Conservation (phyloP, 2,329 filamentous ascomycete species). For the Chaetomium strumarium region DNA sequence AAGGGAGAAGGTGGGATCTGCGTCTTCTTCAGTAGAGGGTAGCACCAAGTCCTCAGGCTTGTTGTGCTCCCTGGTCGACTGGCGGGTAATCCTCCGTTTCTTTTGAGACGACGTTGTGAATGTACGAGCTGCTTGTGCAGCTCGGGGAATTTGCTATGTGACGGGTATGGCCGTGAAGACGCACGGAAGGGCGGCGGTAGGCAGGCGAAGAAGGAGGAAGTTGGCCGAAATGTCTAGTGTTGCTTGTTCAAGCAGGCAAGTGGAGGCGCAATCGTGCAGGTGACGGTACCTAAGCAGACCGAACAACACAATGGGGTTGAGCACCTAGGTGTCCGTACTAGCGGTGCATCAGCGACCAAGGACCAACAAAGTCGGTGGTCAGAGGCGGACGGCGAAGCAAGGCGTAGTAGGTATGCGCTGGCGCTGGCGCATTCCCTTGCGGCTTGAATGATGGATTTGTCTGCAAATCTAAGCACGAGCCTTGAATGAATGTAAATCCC, state of each 20-base stretch:
- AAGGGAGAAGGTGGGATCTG: constrained; percentile 46
- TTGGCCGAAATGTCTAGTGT: neutral
- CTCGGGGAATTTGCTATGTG: constrained; percentile 36
- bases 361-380: constrained; percentile 4
- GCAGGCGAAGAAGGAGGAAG: constrained; percentile 4
- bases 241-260: neutral
- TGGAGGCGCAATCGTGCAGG: neutral
- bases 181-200: constrained; percentile 17
- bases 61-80: constrained; percentile 37
- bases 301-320: neutral
- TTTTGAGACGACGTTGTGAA: constrained; percentile 68
- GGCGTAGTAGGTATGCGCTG: neutral
- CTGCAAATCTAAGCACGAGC: neutral
- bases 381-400: constrained; percentile 12
- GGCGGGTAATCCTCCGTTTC: constrained; percentile 62
- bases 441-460: neutral
- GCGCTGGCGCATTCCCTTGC: constrained; percentile 7
- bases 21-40: constrained; percentile 48
- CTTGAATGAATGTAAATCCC: constrained; percentile 8
- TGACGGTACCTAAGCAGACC: neutral
- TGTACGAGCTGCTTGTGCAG: constrained; percentile 58
- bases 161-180: constrained; percentile 6
- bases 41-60: constrained; percentile 40
- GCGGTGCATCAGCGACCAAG: constrained; percentile 9
- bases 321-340: neutral